Base-by-base conservation (phyloP, 2,329 filamentous ascomycete genomes). In the Neodidymelliopsis sp. region DNA sequence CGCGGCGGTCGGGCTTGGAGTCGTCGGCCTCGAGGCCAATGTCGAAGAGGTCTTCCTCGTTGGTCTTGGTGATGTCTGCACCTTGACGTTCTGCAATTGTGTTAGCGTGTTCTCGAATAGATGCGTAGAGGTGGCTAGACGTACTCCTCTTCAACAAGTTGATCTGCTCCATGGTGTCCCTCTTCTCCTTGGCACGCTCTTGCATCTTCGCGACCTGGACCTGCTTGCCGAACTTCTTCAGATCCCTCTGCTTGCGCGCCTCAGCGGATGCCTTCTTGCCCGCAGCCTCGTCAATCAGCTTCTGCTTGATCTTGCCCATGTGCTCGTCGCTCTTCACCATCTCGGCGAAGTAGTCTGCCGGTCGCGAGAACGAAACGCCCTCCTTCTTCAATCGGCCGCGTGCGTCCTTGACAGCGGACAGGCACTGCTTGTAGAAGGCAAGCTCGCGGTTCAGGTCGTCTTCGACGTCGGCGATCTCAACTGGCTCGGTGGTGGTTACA, bases 201-300 rank as follows among this genome's bases (percentile, higher is more conserved):
- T 97, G 93, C 73, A 96, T 77, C 80, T 96, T 97, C 51, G 92
- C 92, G 52, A 96, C 85, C 79, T 99, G 94, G 42, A 97, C 94
- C 74, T 96, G 90, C 80, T 99, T 99, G 72, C 94, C 94, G 72
- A 97, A 99, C 79, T 97, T 99, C 86, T 97, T 97, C 66, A 97
- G 81, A 73, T 99, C 94, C 57, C 94, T 83, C 78, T 93, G 87
- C 77, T 91, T 91, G 71, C 91, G 85, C 6, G 94, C 94, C 75
- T 99, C 94, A 18, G 89, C 86, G 20, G 91, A 84, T 1, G 94
- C 93, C 80, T 96, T 96, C 82, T 96, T 96, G 54, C 85, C 81
- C 9, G 93, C 90, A 0, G 93, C 94, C 69, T 95, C 91, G 67
- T 97, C 92, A 55, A 96, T 83, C 66, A 97, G 79, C 81, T 95